Evolutionary conservation across 129 eudicot species (phyloP).

Genomic region (Pseudognaphalium luteoalbum): DNA sequence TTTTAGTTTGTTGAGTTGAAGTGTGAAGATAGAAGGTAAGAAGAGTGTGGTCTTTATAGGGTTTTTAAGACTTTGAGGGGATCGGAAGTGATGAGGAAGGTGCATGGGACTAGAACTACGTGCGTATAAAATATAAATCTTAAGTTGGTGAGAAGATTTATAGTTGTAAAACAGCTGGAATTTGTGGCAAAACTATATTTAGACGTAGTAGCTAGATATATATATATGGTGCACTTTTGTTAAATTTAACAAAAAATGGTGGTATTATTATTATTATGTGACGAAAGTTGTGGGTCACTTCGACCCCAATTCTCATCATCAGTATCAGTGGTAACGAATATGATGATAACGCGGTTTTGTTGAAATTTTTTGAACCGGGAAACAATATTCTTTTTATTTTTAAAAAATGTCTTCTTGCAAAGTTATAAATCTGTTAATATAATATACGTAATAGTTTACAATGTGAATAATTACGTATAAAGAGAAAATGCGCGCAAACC

Average conservation of each 20-base stretch:
- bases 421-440: too few species aligned
- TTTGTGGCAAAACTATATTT: slow-evolving; percentile 25
- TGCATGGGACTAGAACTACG: slow-evolving; percentile 22
- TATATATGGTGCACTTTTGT: slow-evolving; percentile 22
- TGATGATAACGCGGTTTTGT: slow-evolving; percentile 29
- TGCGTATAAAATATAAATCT: slow-evolving; percentile 18
- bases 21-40: slow-evolving; percentile 20
- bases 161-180: slow-evolving; percentile 41
- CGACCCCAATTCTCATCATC: slow-evolving; percentile 6
- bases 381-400: slow-evolving; percentile 17
- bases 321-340: slow-evolving; percentile 10
- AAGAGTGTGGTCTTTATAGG: slow-evolving; percentile 33
- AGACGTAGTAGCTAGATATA: slow-evolving; percentile 14
- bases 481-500: not conserved
- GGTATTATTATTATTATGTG: slow-evolving; percentile 21
- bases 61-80: slow-evolving; percentile 8
- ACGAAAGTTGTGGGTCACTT: slow-evolving; percentile 26
- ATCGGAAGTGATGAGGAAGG: slow-evolving; percentile 26
- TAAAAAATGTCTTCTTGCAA: not conserved
- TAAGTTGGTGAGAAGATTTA: slow-evolving; percentile 30
- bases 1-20: not conserved
- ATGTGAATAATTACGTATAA: too few species aligned
- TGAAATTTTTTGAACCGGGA: slow-evolving; percentile 11
- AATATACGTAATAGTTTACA: too few species aligned
- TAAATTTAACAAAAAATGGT: not conserved